A percentile compares a stretch with the other conserved stretches of the same genome.
Conservation (phyloP, 441 rosid genomes). For the Raphanus hybrid region DNA sequence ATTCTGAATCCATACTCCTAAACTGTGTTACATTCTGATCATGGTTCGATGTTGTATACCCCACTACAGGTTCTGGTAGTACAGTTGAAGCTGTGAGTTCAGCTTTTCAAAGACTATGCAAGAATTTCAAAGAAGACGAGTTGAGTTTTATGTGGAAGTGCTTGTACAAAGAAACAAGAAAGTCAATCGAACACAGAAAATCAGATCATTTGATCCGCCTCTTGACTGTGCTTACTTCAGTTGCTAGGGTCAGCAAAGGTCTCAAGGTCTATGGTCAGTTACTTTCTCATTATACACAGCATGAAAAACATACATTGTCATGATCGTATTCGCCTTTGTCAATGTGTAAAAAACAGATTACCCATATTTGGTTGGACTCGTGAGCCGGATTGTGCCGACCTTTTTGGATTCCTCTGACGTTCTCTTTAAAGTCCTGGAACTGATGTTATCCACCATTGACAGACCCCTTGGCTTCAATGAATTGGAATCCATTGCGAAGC, state of each 20-base stretch:
- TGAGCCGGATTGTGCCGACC: conserved; percentile 47
- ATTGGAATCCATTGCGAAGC: conserved; percentile 45
- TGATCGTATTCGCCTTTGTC: too few relatives aligned
- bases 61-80: conserved; percentile 51
- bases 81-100: conserved; percentile 58
- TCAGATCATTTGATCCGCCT: conserved; percentile 52
- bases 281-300: conserved; percentile 9
- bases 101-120: conserved; percentile 60
- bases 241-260: conserved; percentile 50
- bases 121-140: conserved; percentile 53
- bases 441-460: conserved; percentile 65
- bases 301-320: too few relatives aligned
- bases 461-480: conserved; percentile 41
- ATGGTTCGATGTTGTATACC: conserved; percentile 4
- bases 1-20: too few relatives aligned
- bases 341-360: conserved; percentile 58
- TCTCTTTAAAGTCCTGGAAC: conserved; percentile 58
- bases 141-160: conserved; percentile 59
- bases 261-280: conserved; percentile 58
- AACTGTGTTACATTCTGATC: background rate
- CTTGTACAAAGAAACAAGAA: conserved; percentile 56
- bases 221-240: conserved; percentile 56
- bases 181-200: conserved; percentile 38
- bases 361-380: conserved; percentile 52
- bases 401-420: conserved; percentile 48